Evolutionary conservation across 495 filamentous ascomycete genomes (phyloP).

Genomic region (Podospora anserina): DNA sequence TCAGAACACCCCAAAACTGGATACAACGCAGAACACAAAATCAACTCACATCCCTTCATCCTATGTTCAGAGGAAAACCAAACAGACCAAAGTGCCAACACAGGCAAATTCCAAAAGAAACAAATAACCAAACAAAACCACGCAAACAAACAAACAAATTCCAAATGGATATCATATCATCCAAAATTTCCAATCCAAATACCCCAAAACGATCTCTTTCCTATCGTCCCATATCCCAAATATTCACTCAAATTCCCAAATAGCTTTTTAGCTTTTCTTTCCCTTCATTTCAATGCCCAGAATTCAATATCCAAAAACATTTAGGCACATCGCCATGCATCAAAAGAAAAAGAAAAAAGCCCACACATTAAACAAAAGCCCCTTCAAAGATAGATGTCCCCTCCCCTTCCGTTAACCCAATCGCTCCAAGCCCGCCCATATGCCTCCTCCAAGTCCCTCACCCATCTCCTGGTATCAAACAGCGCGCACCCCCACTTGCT

Average conservation of each 20-base stretch:
- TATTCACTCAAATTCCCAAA: neutral
- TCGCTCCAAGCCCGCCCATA: conserved; percentile 83
- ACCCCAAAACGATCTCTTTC: neutral
- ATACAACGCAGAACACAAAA: too few species aligned
- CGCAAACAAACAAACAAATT: neutral
- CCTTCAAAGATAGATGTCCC: conserved; percentile 72
- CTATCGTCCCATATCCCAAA: neutral
- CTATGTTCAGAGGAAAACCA: too few species aligned
- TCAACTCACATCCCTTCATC: too few species aligned
- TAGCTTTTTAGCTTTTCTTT: neutral
- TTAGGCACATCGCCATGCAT: neutral
- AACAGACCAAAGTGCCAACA: too few species aligned
- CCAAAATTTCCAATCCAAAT: neutral
- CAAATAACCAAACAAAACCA: neutral
- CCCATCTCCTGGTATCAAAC: conserved; percentile 93
- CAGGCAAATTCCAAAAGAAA: neutral
- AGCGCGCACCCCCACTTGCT: conserved; percentile 78
- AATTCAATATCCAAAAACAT: neutral
- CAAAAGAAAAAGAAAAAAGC: neutral
- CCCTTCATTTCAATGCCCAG: neutral
- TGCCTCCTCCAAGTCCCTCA: conserved; percentile 82
- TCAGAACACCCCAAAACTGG: too few species aligned
- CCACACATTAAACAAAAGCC: neutral
- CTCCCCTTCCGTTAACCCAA: conserved; percentile 83
- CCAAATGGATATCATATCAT: neutral